Evolutionary conservation across 257 asterid genomes (phyloP).

Genomic region (Forsythia viridissima): DNA sequence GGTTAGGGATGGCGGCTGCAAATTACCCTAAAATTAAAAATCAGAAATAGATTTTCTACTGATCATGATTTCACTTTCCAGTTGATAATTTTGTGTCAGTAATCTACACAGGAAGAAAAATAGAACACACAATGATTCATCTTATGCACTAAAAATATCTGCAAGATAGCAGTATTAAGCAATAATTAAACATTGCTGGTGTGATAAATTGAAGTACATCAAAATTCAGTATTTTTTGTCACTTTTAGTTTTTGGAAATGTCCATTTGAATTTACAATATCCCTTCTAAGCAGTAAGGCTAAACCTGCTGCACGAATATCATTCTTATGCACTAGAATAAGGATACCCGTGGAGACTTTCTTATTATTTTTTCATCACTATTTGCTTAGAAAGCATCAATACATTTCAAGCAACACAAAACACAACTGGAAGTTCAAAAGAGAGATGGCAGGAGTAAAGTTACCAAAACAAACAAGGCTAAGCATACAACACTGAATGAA

Average conservation of each 20-base stretch:
- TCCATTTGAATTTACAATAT: background rate
- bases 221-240: background rate
- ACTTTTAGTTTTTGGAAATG: background rate
- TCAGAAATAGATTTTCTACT: background rate
- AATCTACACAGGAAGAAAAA: background rate
- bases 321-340: background rate
- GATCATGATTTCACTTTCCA: background rate
- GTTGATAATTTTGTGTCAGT: background rate
- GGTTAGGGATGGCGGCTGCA: no score
- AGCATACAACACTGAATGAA: constrained; percentile 1
- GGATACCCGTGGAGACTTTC: background rate
- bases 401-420: constrained; percentile 3
- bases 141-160: background rate
- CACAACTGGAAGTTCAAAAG: background rate
- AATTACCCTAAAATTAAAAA: background rate
- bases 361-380: background rate
- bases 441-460: background rate
- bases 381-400: background rate
- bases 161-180: background rate
- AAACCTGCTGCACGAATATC: background rate
- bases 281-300: background rate
- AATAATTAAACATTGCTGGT: background rate
- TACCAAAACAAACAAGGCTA: background rate
- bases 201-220: background rate
- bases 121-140: background rate